A percentile compares a stretch with the other conserved stretches of the same genome.
Conservation (phyloP, 2,329 filamentous ascomycete species). For the Aureobasidium sp. region DNA sequence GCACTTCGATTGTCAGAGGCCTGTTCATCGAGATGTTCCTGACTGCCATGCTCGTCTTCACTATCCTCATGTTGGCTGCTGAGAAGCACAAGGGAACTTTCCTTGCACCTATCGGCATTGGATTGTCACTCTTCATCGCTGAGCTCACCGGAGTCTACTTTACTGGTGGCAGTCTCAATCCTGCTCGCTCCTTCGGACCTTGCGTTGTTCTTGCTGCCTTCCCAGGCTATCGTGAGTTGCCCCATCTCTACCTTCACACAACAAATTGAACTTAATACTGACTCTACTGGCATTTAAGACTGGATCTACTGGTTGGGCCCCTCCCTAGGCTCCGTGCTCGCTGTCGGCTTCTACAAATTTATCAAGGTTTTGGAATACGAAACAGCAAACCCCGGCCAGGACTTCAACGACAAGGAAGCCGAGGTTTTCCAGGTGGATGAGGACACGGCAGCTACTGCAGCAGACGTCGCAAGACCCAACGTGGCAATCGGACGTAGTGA, state of each 20-base stretch:
- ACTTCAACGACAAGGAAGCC: slow-evolving; percentile 39
- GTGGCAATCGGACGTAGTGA: slow-evolving; percentile 21
- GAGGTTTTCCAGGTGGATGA: slow-evolving; percentile 32
- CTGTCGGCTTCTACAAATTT: slow-evolving; percentile 43
- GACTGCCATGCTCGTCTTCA: slow-evolving; percentile 44
- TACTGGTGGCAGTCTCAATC: slow-evolving; percentile 32
- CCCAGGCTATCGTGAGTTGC: slow-evolving; percentile 19
- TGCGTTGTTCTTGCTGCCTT: slow-evolving; percentile 26
- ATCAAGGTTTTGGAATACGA: slow-evolving; percentile 46
- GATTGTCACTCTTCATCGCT: slow-evolving; percentile 40
- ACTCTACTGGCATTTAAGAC: no score
- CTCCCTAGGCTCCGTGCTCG: slow-evolving; percentile 38
- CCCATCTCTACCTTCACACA: no score
- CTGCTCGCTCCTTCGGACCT: slow-evolving; percentile 31
- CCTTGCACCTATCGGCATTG: slow-evolving; percentile 35
- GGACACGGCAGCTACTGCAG: slow-evolving; percentile 29
- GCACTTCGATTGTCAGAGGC: slow-evolving; percentile 38
- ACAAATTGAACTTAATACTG: no score
- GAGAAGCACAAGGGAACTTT: slow-evolving; percentile 39
- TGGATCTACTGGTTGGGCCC: no score
- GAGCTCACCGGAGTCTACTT: slow-evolving; percentile 41
- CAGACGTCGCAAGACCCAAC: slow-evolving; percentile 25
- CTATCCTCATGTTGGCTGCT: slow-evolving; percentile 40
- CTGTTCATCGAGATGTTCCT: slow-evolving; percentile 47
- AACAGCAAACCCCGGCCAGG: slow-evolving; percentile 43